A percentile compares a stretch with the other conserved stretches of the same genome.
Evolutionary conservation across 176 grass and related monocot species (phyloP).

Genomic region (Coix lacrymajobi): DNA sequence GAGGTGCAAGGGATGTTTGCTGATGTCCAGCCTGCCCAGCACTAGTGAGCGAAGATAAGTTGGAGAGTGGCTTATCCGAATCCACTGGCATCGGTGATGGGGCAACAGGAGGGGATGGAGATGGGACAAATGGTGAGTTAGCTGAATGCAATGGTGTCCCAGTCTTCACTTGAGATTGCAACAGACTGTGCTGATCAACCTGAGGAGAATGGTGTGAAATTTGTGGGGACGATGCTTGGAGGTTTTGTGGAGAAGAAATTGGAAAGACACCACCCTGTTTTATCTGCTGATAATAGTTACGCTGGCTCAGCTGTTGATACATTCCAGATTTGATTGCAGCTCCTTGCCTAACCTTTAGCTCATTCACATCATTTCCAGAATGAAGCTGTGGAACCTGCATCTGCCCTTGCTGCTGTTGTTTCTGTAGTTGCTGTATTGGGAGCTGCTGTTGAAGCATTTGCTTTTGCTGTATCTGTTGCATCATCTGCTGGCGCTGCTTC

Average conservation of each 20-base stretch:
- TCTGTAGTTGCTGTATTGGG: conserved; percentile 51
- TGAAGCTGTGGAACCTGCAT: conserved; percentile 59
- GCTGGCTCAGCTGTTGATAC: conserved; percentile 63
- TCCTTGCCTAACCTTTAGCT: conserved; percentile 74
- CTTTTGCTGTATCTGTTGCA: conserved; percentile 56
- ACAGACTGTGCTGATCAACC: conserved; percentile 76
- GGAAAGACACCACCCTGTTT: conserved; percentile 61
- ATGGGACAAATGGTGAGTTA: conserved; percentile 80
- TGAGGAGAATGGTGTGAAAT: conserved; percentile 88
- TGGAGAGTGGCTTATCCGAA: conserved; percentile 61
- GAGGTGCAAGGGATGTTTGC: conserved; percentile 49
- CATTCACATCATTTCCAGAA: conserved; percentile 59
- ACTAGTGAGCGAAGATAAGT: conserved; percentile 59
- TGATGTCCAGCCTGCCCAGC: conserved; percentile 52
- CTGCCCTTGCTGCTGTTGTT: conserved; percentile 62
- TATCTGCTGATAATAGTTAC: conserved; percentile 68
- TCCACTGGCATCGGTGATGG: conserved; percentile 85
- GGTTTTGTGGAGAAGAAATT: conserved; percentile 89
- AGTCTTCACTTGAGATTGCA: conserved; percentile 77
- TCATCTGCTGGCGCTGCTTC: conserved; percentile 56
- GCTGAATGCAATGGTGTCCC: conserved; percentile 78
- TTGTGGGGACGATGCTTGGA: conserved; percentile 95
- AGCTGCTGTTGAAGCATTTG: conserved; percentile 51
- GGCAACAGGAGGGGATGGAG: conserved; percentile 71
- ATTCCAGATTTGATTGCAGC: conserved; percentile 68